phyloP scores from a whole-genome alignment of 2,329 filamentous ascomycete genomes.

The Trichoderma sp. region DNA sequence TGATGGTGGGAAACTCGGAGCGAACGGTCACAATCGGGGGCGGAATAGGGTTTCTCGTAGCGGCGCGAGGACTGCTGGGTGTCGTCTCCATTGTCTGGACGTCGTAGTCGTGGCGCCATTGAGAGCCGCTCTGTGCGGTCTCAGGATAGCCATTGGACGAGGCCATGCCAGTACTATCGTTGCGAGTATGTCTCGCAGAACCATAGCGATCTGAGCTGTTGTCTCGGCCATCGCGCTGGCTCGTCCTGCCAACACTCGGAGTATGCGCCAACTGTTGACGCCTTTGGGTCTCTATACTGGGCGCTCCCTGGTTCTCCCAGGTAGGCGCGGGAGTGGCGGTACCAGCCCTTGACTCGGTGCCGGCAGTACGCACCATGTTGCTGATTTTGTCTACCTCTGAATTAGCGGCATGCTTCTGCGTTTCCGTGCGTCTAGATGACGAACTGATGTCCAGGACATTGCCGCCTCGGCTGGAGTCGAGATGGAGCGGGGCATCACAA shows the following conservation, averaged over 20 bases:
- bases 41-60: conserved; percentile 82
- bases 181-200: conserved; percentile 62
- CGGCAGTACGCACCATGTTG: conserved; percentile 80
- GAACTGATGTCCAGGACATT: conserved; percentile 89
- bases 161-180: conserved; percentile 72
- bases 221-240: conserved; percentile 50
- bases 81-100: conserved; percentile 93
- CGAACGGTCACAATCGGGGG: conserved; percentile 88
- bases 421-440: conserved; percentile 25
- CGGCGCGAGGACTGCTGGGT: conserved; percentile 67
- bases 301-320: conserved; percentile 65
- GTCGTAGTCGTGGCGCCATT: conserved; percentile 87
- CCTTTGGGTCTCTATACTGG: conserved; percentile 45
- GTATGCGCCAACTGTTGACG: conserved; percentile 34
- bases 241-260: conserved; percentile 30
- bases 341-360: conserved; percentile 57
- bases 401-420: conserved; percentile 28
- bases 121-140: conserved; percentile 64
- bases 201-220: conserved; percentile 44
- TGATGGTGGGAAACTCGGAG: conserved; percentile 95
- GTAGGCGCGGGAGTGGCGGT: conserved; percentile 55
- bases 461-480: conserved; percentile 89
- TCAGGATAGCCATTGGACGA: conserved; percentile 81
- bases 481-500: conserved; percentile 84
- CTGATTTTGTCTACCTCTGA: conserved; percentile 77